Percentiles rank a stretch among this genome's conserved stretches.
Conservation (phyloP, 805 yeast species). For the Clavispora phyllophila region DNA sequence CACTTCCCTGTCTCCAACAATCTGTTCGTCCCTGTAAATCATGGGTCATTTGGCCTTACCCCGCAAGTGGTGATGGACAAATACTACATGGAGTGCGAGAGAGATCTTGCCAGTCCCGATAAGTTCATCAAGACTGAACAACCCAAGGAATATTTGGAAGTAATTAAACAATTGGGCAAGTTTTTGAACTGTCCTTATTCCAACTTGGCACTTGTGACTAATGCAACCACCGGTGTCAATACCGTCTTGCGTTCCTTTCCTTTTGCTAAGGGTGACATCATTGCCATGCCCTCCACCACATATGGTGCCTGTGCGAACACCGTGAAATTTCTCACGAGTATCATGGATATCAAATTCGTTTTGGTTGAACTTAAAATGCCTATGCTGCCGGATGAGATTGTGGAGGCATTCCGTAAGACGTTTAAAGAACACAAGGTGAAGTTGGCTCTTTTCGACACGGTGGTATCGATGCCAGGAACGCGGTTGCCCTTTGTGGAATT, state of each 20-base stretch:
- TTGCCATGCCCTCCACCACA: slow-evolving; percentile 45
- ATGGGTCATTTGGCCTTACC: slow-evolving; percentile 59
- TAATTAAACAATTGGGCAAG: slow-evolving; percentile 32
- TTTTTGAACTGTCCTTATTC: slow-evolving; percentile 44
- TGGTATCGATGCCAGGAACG: slow-evolving; percentile 62
- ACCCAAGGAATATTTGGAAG: slow-evolving; percentile 22
- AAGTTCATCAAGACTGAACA: slow-evolving; percentile 28
- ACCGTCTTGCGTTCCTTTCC: slow-evolving; percentile 51
- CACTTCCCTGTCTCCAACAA: slow-evolving; percentile 41
- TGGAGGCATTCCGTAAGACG: slow-evolving; percentile 19
- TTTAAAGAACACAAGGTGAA: slow-evolving; percentile 22
- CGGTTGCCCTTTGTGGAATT: slow-evolving; percentile 51
- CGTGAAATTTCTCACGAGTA: slow-evolving; percentile 35
- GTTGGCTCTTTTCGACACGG: slow-evolving; percentile 51
- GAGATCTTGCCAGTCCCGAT: slow-evolving; percentile 43
- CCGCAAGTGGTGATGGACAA: slow-evolving; percentile 40
- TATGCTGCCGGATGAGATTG: slow-evolving; percentile 17
- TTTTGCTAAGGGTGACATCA: slow-evolving; percentile 46
- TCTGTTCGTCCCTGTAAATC: slow-evolving; percentile 46
- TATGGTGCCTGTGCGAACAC: slow-evolving; percentile 55
- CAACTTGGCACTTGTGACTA: slow-evolving; percentile 49
- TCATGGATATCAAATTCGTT: slow-evolving; percentile 21
- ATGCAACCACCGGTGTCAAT: slow-evolving; percentile 60
- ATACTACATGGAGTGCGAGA: slow-evolving; percentile 5
- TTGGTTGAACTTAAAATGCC: slow-evolving; percentile 14